Conservation (phyloP, 2,329 filamentous ascomycete species). For the Botryotinia convoluta region DNA sequence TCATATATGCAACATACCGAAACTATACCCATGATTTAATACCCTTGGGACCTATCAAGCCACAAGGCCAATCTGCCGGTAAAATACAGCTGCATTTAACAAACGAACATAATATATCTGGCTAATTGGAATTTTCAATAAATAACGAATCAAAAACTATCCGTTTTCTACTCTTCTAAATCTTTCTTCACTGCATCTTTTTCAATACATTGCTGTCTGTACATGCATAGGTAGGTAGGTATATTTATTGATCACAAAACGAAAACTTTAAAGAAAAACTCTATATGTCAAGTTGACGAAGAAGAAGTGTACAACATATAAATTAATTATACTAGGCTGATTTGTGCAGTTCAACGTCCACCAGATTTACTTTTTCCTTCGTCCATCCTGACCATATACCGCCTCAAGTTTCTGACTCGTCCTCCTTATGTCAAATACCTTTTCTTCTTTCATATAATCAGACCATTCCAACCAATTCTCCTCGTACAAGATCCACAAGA, state of each 20-base stretch:
- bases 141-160: not conserved
- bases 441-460: not conserved
- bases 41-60: slow-evolving; percentile 11
- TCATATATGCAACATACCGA: not conserved
- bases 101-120: not conserved
- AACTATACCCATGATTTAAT: not conserved
- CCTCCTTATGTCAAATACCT: not conserved
- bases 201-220: not conserved
- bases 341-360: not conserved
- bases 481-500: not conserved
- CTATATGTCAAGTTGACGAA: too few relatives aligned
- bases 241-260: not conserved
- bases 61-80: slow-evolving; percentile 7
- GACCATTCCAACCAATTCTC: not conserved
- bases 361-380: not conserved
- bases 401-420: not conserved
- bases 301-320: too few relatives aligned
- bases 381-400: not conserved
- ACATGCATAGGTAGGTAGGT: not conserved
- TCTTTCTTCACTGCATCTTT: not conserved
- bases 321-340: not conserved
- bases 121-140: not conserved
- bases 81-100: not conserved
- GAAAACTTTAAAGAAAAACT: not conserved
- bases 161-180: not conserved